Evolutionary conservation across 78 protist genomes (phyloP).

Genomic region (Pelomyxa schiedti): DNA sequence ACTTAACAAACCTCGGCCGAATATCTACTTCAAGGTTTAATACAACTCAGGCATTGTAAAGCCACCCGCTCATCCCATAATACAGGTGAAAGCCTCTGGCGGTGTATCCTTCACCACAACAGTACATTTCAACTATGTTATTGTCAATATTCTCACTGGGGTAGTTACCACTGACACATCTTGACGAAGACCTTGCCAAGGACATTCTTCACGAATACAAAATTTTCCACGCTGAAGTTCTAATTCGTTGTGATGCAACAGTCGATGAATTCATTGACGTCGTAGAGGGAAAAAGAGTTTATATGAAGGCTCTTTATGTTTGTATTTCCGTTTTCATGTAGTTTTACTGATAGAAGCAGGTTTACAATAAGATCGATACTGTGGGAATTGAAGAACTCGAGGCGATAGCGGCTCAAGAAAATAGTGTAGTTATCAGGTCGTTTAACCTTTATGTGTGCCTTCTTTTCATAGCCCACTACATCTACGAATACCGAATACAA

Average conservation of each 20-base stretch:
- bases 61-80: no score
- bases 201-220: constrained; percentile 74
- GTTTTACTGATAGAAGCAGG: constrained; percentile 47
- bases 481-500: background rate
- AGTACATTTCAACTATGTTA: background rate
- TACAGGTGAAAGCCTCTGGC: no score
- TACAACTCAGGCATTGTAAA: no score
- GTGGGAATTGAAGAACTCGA: constrained; percentile 86
- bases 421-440: constrained; percentile 45
- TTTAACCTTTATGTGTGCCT: no score
- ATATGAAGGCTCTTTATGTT: constrained; percentile 44
- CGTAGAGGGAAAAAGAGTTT: constrained; percentile 92
- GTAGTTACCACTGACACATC: constrained; percentile 54
- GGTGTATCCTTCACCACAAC: constrained; percentile 45
- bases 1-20: constrained; percentile 43
- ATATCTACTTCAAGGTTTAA: constrained; percentile 40
- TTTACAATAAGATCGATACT: constrained; percentile 95
- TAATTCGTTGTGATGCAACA: constrained; percentile 73
- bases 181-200: constrained; percentile 53
- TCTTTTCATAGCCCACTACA: no score
- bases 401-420: constrained; percentile 25
- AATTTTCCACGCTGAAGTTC: constrained; percentile 50
- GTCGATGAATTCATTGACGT: constrained; percentile 96
- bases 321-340: background rate
- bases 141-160: background rate